Base-by-base conservation (phyloP, 2,329 filamentous ascomycete species). In the Scleromitrula shiraiana region DNA sequence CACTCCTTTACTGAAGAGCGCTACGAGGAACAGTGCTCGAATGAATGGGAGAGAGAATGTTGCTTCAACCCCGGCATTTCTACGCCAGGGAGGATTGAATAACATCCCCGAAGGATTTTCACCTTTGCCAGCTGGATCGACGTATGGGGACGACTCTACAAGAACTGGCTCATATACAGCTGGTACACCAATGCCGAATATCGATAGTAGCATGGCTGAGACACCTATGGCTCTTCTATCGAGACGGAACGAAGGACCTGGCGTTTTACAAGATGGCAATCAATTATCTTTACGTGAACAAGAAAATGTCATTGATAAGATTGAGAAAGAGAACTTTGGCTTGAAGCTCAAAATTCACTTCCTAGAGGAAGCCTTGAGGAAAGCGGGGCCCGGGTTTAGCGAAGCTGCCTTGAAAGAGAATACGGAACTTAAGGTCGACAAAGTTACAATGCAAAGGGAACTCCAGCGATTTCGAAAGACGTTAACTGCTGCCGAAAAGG, bases 281-380 rank as follows among this genome's bases (percentile, higher is more conserved):
- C 84, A 94, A 62, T 76, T 96, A 58, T 95, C 93, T 1, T 68
- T 98, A 50, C 83, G 89, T 52, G 93, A 98, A 64, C 93, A 98
- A 66, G 93, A 97, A 67, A 89, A 88, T 58, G 85, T 93, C 56
- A 91, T 98, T 58, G 88, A 96, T 69, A 87, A 87, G 62, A 91
- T 98, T 59, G 89, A 96, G 64, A 98, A 98, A 71, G 93, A 97
- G 63, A 98, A 98, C 63, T 98, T 97, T 64, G 88, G 88, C 20
- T 74, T 98, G 46, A 97, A 97, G 67, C 77, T 97, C 58, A 96
- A 95, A 67, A 95, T 97, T 45, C 89, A 97, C 66, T 98, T 95
- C 65, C 76, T 98, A 48, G 89, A 98, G 65, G 88, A 97, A 58
- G 87, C 88, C 12, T 70, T 98, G 41, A 80, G 83, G 45, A 95